These are phyloP conservation scores for Ustilago tritici DNA, from an alignment of 1,284 basidiomycete genomes.

Conservation along the genomic window DNA sequence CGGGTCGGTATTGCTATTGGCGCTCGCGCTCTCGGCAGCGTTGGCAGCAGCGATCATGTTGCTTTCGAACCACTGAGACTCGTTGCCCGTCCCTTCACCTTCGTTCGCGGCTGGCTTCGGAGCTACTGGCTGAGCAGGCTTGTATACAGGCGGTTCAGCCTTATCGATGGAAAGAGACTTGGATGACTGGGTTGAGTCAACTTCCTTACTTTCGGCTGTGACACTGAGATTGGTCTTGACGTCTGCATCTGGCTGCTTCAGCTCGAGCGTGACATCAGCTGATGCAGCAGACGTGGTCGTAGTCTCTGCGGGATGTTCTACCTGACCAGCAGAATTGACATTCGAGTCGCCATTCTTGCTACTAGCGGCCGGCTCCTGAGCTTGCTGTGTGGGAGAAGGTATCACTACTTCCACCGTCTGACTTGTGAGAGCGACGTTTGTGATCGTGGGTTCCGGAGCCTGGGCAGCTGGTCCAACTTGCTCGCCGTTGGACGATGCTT, in stretches of 20 bases:
- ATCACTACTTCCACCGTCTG: slow-evolving; percentile 3
- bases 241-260: slow-evolving; percentile 1
- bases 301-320: neutral
- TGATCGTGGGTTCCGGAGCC: neutral
- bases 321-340: neutral
- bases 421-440: neutral
- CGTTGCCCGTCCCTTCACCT: neutral
- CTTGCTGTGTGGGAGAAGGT: neutral
- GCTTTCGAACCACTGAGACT: neutral
- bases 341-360: neutral
- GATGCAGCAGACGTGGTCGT: neutral
- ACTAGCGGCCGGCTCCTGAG: neutral
- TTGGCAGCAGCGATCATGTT: neutral
- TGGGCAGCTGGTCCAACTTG: too few relatives aligned
- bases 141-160: neutral
- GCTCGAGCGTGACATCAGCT: neutral
- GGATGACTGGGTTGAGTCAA: neutral
- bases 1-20: neutral
- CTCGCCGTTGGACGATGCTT: neutral
- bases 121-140: neutral
- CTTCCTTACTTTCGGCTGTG: neutral
- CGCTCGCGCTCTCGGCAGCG: neutral
- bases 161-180: neutral
- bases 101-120: neutral
- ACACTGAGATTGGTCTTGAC: neutral